Base-by-base conservation (phyloP, 1,284 basidiomycete species). In the Trametes sp. region DNA sequence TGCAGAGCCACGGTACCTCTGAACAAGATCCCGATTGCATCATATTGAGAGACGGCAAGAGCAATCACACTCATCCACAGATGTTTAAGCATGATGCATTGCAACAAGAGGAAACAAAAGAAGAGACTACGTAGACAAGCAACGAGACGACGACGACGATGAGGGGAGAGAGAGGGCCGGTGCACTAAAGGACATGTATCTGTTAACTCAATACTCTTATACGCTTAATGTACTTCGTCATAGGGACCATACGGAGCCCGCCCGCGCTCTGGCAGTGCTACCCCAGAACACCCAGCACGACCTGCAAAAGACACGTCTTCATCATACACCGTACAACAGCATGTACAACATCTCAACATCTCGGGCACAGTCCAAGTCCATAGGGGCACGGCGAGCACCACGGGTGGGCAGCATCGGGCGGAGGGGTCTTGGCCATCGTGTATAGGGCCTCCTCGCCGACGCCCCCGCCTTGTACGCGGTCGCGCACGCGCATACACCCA, bases 291-390 rank as follows among this genome's bases (percentile, higher is more conserved):
- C 28, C 61, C 42, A 57, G 56, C 26, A 45, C 55, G 35, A 55
- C 29, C 24, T 19, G 3, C 33, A 26, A 36, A 24, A 26, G 16
- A 31, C 35, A 23, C 48, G 28, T 28, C 33, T 24, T 10, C 58
- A 52, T 28, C 19, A 46, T 62, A 57, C 57, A 59, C 49, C 33
- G 48, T 66, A 66, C 61, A 66, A 66, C 58, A 54, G 42, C 57
- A 62, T 65, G 61, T 60, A 65, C 64, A 65, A 66, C 61, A 60
- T n/a, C n/a, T n/a, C n/a, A 33, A 5, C 31, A 33, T 56, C 51
- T 36, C 54, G 42, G 44, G 44, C 31, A 35, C 38, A 63, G 57
- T 63, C 62, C 65, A 49, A 57, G 49, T 66, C 59, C 59, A 23
- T 57, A 51, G 35, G 35, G 14, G 41, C 45, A 33, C 58, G 29